phyloP scores from a whole-genome alignment of 208 protist genomes.

The Wallacemonas sp. region DNA sequence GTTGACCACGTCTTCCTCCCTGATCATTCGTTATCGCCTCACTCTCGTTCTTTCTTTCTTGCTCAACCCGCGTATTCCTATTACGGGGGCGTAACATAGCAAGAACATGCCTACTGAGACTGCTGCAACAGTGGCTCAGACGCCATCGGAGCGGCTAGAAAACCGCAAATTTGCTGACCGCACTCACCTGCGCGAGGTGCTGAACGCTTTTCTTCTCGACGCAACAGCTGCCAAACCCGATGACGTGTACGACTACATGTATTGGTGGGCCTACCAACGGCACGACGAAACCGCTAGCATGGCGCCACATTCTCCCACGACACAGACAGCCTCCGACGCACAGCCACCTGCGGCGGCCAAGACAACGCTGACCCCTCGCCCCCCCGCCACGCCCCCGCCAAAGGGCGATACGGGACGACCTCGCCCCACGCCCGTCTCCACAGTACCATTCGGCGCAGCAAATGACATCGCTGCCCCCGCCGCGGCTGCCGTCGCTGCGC shows the following conservation, averaged over 20 bases:
- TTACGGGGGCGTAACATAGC: too few species aligned
- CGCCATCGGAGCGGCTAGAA: neutral
- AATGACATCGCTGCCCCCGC: neutral
- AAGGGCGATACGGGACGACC: neutral
- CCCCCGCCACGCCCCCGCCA: neutral
- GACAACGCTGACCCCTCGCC: constrained; percentile 2
- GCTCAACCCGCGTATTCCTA: too few species aligned
- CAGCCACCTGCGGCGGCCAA: too few species aligned
- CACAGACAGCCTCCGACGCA: neutral
- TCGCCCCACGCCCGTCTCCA: too few species aligned
- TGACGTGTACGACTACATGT: constrained; percentile 15
- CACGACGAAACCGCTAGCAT: too few species aligned
- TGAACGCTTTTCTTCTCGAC: constrained; percentile 10
- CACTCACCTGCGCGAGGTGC: neutral
- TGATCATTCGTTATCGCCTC: neutral
- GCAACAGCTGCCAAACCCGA: constrained; percentile 7
- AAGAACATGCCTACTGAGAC: neutral
- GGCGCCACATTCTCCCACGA: too few species aligned
- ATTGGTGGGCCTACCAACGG: constrained; percentile 4
- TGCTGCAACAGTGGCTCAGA: neutral
- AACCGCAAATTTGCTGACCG: constrained; percentile 9
- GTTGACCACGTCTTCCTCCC: neutral
- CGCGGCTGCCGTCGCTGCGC: neutral
- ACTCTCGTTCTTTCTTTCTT: too few species aligned
- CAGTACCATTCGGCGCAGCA: too few species aligned